A percentile compares a stretch with the other conserved stretches of the same genome.
These are phyloP conservation scores for Vitis cinerea DNA, from an alignment of 164 flowering plant species.

Conservation along the genomic window DNA sequence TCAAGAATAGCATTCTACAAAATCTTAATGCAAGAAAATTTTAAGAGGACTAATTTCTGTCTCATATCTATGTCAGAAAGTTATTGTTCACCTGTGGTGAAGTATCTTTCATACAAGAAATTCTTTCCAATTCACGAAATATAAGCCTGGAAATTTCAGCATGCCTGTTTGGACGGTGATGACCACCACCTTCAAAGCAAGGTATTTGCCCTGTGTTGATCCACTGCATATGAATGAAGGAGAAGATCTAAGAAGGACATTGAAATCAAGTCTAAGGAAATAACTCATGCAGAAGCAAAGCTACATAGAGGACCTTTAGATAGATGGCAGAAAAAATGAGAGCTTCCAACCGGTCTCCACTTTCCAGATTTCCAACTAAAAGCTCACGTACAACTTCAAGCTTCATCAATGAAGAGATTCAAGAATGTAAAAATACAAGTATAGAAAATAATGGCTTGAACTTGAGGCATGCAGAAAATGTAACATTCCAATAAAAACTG, in stretches of 20 bases:
- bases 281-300: not conserved
- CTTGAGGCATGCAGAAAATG: not conserved
- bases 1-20: too few species aligned
- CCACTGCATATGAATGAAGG: constrained; percentile 60
- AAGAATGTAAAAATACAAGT: constrained; percentile 1
- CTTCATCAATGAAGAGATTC: constrained; percentile 32
- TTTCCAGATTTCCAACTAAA: constrained; percentile 44
- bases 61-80: constrained; percentile 1
- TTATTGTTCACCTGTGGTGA: constrained; percentile 56
- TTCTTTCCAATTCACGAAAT: constrained; percentile 83
- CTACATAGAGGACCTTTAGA: constrained; percentile 59
- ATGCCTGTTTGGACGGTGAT: constrained; percentile 93
- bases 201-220: constrained; percentile 97
- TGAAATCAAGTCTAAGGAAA: not conserved
- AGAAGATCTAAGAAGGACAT: constrained; percentile 9
- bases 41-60: too few species aligned
- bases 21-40: too few species aligned
- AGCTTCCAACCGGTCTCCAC: constrained; percentile 66
- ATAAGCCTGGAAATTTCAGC: constrained; percentile 95
- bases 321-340: constrained; percentile 80
- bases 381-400: constrained; percentile 86
- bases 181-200: constrained; percentile 97
- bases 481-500: not conserved
- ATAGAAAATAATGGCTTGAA: too few species aligned
- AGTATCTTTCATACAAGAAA: constrained; percentile 53